Conservation (phyloP, 1,139 yeast species). For the Blastobotrys proliferans region DNA sequence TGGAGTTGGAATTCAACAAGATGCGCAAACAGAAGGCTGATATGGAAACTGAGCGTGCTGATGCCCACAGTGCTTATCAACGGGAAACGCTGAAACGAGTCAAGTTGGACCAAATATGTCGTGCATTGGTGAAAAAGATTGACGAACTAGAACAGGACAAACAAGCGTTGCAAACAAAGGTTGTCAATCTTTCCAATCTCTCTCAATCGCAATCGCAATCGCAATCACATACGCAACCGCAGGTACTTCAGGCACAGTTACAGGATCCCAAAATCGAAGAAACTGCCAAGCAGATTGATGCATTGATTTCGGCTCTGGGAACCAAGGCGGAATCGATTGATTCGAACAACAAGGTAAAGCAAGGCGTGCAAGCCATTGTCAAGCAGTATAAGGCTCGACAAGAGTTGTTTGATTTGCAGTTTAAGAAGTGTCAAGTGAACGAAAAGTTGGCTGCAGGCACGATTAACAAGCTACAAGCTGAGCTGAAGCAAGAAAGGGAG, state of each 20-base stretch:
- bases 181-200: too few species aligned
- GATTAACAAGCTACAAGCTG: constrained; percentile 13
- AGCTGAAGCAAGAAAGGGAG: not conserved
- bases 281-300: too few species aligned
- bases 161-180: too few species aligned
- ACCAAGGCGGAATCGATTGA: too few species aligned
- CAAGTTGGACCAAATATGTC: constrained; percentile 16
- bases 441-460: constrained; percentile 16
- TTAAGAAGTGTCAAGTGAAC: constrained; percentile 19
- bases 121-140: constrained; percentile 12
- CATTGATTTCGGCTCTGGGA: too few species aligned
- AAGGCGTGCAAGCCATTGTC: constrained; percentile 3
- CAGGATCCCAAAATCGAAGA: too few species aligned
- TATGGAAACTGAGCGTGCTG: constrained; percentile 11
- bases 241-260: too few species aligned
- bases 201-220: too few species aligned
- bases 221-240: too few species aligned
- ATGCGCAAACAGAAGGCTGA: constrained; percentile 14
- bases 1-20: constrained; percentile 18
- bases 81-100: constrained; percentile 14
- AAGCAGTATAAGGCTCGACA: constrained; percentile 19
- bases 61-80: constrained; percentile 10
- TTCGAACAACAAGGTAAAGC: not conserved
- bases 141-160: constrained; percentile 4
- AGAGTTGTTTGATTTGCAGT: constrained; percentile 15